Evolutionary conservation across 805 yeast genomes (phyloP), one percentile per base, ranked within the genome.

Genomic region (Dipodascus albidus): DNA sequence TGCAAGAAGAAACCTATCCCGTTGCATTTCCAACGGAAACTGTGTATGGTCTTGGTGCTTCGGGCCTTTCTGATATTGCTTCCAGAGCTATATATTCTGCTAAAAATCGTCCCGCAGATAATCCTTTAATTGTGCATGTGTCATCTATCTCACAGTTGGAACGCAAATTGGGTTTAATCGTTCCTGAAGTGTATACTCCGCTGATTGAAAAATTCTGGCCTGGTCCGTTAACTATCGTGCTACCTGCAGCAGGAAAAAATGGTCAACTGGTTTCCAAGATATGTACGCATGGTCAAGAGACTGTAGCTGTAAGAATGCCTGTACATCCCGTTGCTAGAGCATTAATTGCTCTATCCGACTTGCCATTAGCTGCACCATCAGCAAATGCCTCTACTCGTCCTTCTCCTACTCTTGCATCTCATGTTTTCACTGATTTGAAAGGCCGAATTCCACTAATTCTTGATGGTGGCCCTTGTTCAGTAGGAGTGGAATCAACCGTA

Each of bases 21-120:
- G 89, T 93, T 14, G 98, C 91, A 0, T 90, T 93, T 62, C 99
- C 99, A 1, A 87, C 99, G 0, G 99, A 93, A 64, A 93, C 99
- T 0, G 99, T 93, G 0, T 93, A 93, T 66, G 99, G 99, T 0
- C 74, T 93, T 0, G 99, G 96, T 0, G 99, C 93, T 0, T 83
- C 90, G 2, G 86, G 95, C 0, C 70, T 87, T 50, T 75, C 74
- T 52, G 88, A 88, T 52, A 80, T 78, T 3, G 78, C 95, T 0
- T 96, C 90, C 1, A 65, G 68, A 54, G 78, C 82, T 48, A 93
- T 93, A 8, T 93, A 89, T 66, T 73, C 68, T 23, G 98, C 97
- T 23, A 93, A 93, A 62, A 88, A 89, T 64, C 75, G 99, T 58
- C 99, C 99, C 0, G 81, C 95, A 3, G 99, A 93, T 67, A 93